Evolutionary conservation across 2,329 filamentous ascomycete genomes (phyloP), one percentile per base, ranked within the genome.

Genomic region (Alternaria burnsii): DNA sequence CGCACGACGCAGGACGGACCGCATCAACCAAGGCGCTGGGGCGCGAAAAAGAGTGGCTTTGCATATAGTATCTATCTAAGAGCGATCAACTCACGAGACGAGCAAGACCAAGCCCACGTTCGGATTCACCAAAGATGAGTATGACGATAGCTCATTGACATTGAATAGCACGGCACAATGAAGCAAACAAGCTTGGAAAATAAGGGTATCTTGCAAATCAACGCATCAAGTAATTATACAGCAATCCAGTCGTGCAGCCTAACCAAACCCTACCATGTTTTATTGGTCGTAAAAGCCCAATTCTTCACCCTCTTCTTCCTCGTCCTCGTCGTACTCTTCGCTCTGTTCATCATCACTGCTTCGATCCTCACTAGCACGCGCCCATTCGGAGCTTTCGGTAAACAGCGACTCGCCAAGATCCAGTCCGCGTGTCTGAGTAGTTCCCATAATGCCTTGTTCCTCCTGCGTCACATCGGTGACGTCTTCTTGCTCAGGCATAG

Each of bases 381-480:
- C 76, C 78, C 78, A 80, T 65, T 78, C 77, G 3, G 71, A 68
- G 44, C 71, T 74, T 66, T 80, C 78, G 0, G 59, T 65, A 9
- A 75, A 69, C 36, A 77, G 57, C 6, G 62, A 66, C 11, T 72
- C 72, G 1, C 71, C 71, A 5, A 76, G 53, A 62, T 76, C 71
- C 4, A 78, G 55, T 0, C 70, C 71, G 4, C 72, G 51, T 12
- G 71, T 67, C 11, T 58, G 43, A 8, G 71, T 68, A 11, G 71
- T 34, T 0, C 70, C 68, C 46, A 67, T 57, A 0, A 56, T 53
- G 2, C 44, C 66, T 18, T 55, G 40, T 4, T 61, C 51, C 2
- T 62, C 50, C 1, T 43, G 28, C 9, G 46, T 43, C 12, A 18
- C 30, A 12, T 41, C 16, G 1, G 51, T n/a, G 6, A 5, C n/a